Evolutionary conservation across 768 basidiomycete species (phyloP), one percentile per base, ranked within the genome.

Genomic region (Lactarius akahatsu): DNA sequence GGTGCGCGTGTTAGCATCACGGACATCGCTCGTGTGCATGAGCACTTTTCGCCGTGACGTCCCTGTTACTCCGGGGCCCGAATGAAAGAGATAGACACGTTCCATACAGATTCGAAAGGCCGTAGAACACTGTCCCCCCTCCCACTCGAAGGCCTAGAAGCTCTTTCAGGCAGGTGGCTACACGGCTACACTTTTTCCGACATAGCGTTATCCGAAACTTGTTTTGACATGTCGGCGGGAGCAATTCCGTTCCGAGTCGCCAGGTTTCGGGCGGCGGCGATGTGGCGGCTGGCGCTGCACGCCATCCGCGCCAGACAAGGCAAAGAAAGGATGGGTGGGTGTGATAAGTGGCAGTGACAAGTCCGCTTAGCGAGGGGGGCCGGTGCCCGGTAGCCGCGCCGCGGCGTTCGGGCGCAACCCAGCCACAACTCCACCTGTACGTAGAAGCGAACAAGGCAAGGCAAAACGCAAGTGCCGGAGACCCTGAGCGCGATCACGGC

Each of bases 351-450:
- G 23, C 43, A 43, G 43, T 23, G 23, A 1, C 23, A 50, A 50
- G 47, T 50, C 47, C 47, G 50, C 50, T 52, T 52, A 26, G 50
- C 50, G 50, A 52, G 13, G 23, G 47, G 23, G 38, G 11, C 36
- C 36, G 36, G 38, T 13, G 38, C 1, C 50, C 23, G 50, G 50
- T 13, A 52, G 3, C 50, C 26, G 50, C 2, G 50, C 23, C n/a
- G n/a, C 50, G 50, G 47, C 23, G 47, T 4, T 10, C 47, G n/a
- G 47, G 47, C 47, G 47, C 47, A 50, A 23, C 50, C 50, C 50
- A 52, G 50, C 50, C 50, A 52, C 50, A 52, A 52, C 50, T 26
- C 50, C 50, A 52, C 50, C 5, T 52, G 50, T 23, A n/a, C 10
- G n/a, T 45, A 52, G 50, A 52, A 13, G 50, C 50, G 23, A 28